Conservation (phyloP, 106 monocot genomes). For the Dendrobium nobile region DNA sequence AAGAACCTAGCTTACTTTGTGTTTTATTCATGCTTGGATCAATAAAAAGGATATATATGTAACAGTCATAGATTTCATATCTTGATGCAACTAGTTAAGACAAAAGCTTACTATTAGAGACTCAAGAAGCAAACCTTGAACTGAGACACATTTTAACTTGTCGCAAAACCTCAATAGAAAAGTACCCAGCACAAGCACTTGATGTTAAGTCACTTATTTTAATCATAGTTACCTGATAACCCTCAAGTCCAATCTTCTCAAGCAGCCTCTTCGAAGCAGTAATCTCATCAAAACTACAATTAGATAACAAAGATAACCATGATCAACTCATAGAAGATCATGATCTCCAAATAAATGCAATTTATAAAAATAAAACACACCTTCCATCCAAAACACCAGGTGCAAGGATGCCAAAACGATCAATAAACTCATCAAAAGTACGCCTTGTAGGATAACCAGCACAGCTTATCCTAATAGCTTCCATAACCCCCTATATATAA, state of each 20-base stretch:
- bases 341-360: conserved; percentile 1
- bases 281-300: conserved; percentile 27
- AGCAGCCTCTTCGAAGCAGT: conserved; percentile 14
- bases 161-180: not conserved
- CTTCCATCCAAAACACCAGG: conserved; percentile 54
- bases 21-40: not conserved
- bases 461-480: conserved; percentile 85
- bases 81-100: not conserved
- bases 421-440: conserved; percentile 66
- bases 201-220: not conserved
- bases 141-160: not conserved
- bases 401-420: conserved; percentile 71
- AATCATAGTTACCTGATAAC: conserved; percentile 32
- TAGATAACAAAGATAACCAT: not conserved
- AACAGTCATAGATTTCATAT: not conserved
- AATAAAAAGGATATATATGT: not conserved
- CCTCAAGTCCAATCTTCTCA: conserved; percentile 21
- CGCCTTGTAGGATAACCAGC: conserved; percentile 79
- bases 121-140: not conserved
- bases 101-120: not conserved
- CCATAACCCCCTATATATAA: conserved; percentile 58
- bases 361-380: conserved; percentile 21
- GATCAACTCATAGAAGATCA: not conserved
- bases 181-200: not conserved
- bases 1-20: not conserved